Evolutionary conservation across 768 basidiomycete genomes (phyloP), one percentile per base, ranked within the genome.

Genomic region (Tulasnella calospora): DNA sequence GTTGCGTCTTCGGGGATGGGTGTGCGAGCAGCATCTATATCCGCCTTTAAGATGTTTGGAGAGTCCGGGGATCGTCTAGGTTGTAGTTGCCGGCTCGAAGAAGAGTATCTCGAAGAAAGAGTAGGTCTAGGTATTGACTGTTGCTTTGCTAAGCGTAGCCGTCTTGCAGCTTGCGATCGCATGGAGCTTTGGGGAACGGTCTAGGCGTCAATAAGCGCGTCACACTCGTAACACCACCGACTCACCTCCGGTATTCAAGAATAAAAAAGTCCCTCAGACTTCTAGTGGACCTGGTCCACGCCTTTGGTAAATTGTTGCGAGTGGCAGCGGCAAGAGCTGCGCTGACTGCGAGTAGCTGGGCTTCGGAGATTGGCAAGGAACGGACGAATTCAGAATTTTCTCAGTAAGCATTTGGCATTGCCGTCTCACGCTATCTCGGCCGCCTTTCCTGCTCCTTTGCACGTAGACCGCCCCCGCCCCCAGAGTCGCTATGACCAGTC

Each of bases 341-440:
- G 61, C 61, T 67, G 30, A 35, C 61, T 67, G 61, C 61, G 61
- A 67, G 61, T 67, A 30, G 61, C 61, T 67, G 61, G 33, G 61
- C 0, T 2, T 27, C 61, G 61, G 61, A 67, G 13, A 67, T 67
- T 67, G 61, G 61, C 33, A 35, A 67, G 61, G 61, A 67, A 67
- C 61, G 33, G 61, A 67, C 61, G 61, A 67, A 67, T 67, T 67
- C 61, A 67, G 71, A 72, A 72, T 72, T 72, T 72, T 72, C 71
- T 40, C 36, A 46, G 38, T 46, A 72, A 40, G 71, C 71, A 72
- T 40, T 72, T 40, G 36, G 71, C 44, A 72, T 67, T 67, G 71
- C 38, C 71, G 71, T 72, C 71, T 40, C 71, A 72, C 71, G 71
- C 71, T 72, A 38, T 72, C 71, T 72, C 71, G 71, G 44, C 44